phyloP scores from a whole-genome alignment of 2,329 filamentous ascomycete genomes.

The Colletotrichum nymphaeae region DNA sequence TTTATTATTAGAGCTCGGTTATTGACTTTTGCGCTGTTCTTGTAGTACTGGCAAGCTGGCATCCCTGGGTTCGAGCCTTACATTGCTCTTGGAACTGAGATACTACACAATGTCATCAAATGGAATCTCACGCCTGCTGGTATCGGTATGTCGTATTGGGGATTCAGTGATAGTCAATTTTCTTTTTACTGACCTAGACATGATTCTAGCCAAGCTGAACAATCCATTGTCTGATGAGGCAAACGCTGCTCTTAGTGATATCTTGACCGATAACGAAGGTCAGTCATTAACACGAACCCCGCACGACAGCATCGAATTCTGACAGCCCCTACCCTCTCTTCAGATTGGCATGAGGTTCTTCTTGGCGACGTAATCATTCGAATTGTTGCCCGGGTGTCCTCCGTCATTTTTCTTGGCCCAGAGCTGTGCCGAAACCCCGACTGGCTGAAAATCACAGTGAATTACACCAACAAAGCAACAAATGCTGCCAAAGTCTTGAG shows the following conservation, averaged over 20 bases:
- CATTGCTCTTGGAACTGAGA: slow-evolving; percentile 18
- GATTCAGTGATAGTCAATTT: neutral
- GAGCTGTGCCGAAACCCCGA: slow-evolving; percentile 37
- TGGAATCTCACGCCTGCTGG: slow-evolving; percentile 22
- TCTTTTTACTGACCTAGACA: neutral
- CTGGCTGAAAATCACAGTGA: slow-evolving; percentile 36
- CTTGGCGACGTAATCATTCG: slow-evolving; percentile 17
- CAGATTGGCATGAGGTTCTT: slow-evolving; percentile 36
- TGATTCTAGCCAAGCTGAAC: slow-evolving; percentile 10
- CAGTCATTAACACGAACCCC: neutral
- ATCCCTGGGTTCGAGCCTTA: slow-evolving; percentile 20
- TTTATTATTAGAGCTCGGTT: neutral
- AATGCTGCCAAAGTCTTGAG: slow-evolving; percentile 26
- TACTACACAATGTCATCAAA: slow-evolving; percentile 28
- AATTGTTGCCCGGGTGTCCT: slow-evolving; percentile 39
- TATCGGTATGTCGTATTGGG: neutral
- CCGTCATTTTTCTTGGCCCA: slow-evolving; percentile 37
- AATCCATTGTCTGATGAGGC: slow-evolving; percentile 16
- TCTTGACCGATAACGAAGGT: slow-evolving; percentile 14
- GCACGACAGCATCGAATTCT: neutral
- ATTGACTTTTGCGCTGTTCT: neutral
- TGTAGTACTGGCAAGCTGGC: slow-evolving; percentile 28
- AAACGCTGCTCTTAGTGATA: slow-evolving; percentile 9
- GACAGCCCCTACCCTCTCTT: neutral
- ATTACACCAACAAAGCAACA: slow-evolving; percentile 25